Evolutionary conservation across 163 green algal genomes (phyloP), one percentile per base, ranked within the genome.

Genomic region (Scenedesmus sp.): DNA sequence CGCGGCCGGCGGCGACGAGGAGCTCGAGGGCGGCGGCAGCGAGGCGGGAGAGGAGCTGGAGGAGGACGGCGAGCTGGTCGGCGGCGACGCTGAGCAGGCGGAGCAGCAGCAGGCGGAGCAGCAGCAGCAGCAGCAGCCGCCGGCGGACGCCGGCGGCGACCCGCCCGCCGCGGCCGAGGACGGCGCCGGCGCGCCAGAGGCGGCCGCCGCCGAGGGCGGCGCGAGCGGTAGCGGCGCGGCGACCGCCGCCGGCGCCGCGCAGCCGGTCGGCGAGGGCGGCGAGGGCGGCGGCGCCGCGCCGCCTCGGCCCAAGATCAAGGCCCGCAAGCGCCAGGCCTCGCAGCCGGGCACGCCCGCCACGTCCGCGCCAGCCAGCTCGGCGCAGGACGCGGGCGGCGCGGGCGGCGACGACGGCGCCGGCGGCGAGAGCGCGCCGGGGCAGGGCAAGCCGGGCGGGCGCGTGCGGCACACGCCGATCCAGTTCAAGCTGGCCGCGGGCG

Each of bases 391-490:
- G 3, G 56, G 39, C 22, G 56, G 56, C 10, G 56, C 56, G 2
- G 39, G 56, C 56, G 39, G 56, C 26, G 56, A 64, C 28, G 26
- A 44, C 56, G 39, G n/a, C 26, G 56, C 56, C n/a, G 28, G 56
- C 28, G 53, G 50, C 26, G 50, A n/a, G n/a, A n/a, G n/a, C n/a
- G n/a, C n/a, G n/a, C n/a, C n/a, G n/a, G n/a, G n/a, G n/a, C n/a
- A n/a, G n/a, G n/a, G n/a, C n/a, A n/a, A n/a, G n/a, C n/a, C n/a
- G 39, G 7, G 7, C 39, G 10, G 10, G 39, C 39, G 39, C 7
- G 7, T 28, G 51, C 51, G 24, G 20, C 62, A 70, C 36, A 70
- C 62, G 3, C 62, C 62, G 18, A 70, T 70, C 24, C 36, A 56
- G 36, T 70, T 70, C 33, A 31, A 18, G 17, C 62, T 53, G 31